Conservation (phyloP, 352 stramenopile genomes). For the Phytophthora fragariae region DNA sequence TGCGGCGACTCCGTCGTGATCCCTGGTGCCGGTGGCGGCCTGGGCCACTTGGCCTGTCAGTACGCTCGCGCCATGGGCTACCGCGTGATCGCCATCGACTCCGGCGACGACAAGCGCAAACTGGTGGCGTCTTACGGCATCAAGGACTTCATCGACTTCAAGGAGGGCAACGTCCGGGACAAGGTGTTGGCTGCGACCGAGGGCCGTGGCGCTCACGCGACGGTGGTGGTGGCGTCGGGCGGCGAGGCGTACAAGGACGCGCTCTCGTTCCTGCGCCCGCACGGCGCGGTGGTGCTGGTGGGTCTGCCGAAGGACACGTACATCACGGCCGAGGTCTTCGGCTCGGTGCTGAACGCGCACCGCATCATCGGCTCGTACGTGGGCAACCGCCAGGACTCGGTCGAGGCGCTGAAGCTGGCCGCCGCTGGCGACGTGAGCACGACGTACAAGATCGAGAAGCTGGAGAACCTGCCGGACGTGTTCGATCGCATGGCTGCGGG, state of each 20-base stretch:
- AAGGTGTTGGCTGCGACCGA: slow-evolving; percentile 49
- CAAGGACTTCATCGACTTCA: slow-evolving; percentile 74
- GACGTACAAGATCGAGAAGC: slow-evolving; percentile 51
- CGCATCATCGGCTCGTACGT: slow-evolving; percentile 63
- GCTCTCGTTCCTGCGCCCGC: slow-evolving; percentile 62
- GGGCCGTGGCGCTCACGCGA: slow-evolving; percentile 64
- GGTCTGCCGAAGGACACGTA: slow-evolving; percentile 64
- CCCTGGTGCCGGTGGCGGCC: slow-evolving; percentile 64
- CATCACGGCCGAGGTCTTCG: slow-evolving; percentile 47
- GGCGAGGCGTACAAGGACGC: slow-evolving; percentile 60
- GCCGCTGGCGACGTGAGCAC: slow-evolving; percentile 53
- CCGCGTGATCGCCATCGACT: slow-evolving; percentile 77
- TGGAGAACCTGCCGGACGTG: slow-evolving; percentile 53
- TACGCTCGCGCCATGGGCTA: slow-evolving; percentile 74
- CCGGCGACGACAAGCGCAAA: slow-evolving; percentile 64
- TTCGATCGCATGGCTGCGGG: slow-evolving; percentile 49
- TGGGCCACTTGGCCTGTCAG: slow-evolving; percentile 85
- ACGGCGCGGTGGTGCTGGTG: slow-evolving; percentile 74
- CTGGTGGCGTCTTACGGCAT: slow-evolving; percentile 70
- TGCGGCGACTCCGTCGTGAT: slow-evolving; percentile 61
- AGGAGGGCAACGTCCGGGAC: slow-evolving; percentile 53
- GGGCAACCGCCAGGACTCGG: slow-evolving; percentile 55
- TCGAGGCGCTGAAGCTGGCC: slow-evolving; percentile 60
- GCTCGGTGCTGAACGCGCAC: slow-evolving; percentile 48
- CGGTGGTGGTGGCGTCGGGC: slow-evolving; percentile 79